Conservation (phyloP, 495 filamentous ascomycete genomes). For the Parachaetomium inaequale region DNA sequence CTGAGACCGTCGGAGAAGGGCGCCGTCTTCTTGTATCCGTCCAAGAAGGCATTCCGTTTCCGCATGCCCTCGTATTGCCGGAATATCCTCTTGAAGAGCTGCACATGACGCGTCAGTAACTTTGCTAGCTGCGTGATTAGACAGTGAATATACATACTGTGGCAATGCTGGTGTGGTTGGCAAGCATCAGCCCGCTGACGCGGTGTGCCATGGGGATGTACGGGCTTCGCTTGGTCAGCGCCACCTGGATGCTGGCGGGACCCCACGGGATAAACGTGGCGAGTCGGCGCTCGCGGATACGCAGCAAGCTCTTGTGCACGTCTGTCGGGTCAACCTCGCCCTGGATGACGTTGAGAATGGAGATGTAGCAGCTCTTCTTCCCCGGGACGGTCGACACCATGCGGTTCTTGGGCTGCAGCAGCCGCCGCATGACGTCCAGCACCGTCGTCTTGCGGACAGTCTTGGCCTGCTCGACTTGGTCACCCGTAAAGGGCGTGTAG, state of each 20-base stretch:
- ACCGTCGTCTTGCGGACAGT: slow-evolving; percentile 97
- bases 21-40: slow-evolving; percentile 89
- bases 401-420: slow-evolving; percentile 95
- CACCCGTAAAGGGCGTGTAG: slow-evolving; percentile 94
- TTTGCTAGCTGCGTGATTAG: background rate
- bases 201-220: slow-evolving; percentile 89
- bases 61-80: slow-evolving; percentile 85
- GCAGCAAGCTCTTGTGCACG: slow-evolving; percentile 93
- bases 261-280: slow-evolving; percentile 99
- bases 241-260: slow-evolving; percentile 96
- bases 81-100: slow-evolving; percentile 88
- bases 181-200: slow-evolving; percentile 94
- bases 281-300: slow-evolving; percentile 88
- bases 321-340: slow-evolving; percentile 97
- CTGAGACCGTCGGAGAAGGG: slow-evolving; percentile 86
- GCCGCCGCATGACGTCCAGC: slow-evolving; percentile 91
- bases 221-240: slow-evolving; percentile 90
- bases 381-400: slow-evolving; percentile 96
- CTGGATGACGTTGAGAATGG: slow-evolving; percentile 97
- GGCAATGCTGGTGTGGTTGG: slow-evolving; percentile 96
- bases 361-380: slow-evolving; percentile 98
- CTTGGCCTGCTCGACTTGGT: slow-evolving; percentile 92
- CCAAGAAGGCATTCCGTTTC: slow-evolving; percentile 94
- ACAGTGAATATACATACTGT: slow-evolving; percentile 54
- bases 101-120: slow-evolving; percentile 1